Evolutionary conservation across 352 stramenopile species (phyloP).

Genomic region (Pythium dissotocum): DNA sequence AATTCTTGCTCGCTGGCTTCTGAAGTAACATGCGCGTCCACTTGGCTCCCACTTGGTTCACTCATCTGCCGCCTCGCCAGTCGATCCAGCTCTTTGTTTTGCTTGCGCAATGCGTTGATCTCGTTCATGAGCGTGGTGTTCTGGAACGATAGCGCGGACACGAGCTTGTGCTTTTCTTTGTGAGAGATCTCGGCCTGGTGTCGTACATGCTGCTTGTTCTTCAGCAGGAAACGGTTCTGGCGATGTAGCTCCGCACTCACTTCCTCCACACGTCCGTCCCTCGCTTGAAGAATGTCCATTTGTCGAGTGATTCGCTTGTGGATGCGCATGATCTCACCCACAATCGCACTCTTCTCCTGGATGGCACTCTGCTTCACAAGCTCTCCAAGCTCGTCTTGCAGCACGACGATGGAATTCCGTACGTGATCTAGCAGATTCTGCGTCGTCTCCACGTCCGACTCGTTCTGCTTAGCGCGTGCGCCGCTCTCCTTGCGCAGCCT

Average conservation of each 20-base stretch:
- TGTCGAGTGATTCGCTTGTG: slow-evolving; percentile 65
- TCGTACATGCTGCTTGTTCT: slow-evolving; percentile 73
- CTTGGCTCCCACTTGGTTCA: background rate
- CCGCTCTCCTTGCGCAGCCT: slow-evolving; percentile 50
- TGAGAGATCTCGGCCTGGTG: slow-evolving; percentile 58
- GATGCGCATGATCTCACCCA: slow-evolving; percentile 62
- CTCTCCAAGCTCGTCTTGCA: slow-evolving; percentile 68
- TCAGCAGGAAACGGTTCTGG: slow-evolving; percentile 72
- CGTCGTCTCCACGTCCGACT: slow-evolving; percentile 35
- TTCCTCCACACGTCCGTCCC: slow-evolving; percentile 52
- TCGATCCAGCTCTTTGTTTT: slow-evolving; percentile 72
- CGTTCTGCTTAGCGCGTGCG: slow-evolving; percentile 43
- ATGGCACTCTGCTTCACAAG: slow-evolving; percentile 52
- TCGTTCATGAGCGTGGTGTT: slow-evolving; percentile 68
- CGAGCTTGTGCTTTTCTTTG: slow-evolving; percentile 74
- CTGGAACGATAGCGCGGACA: slow-evolving; percentile 65
- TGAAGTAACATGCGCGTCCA: background rate
- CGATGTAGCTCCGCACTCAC: slow-evolving; percentile 70
- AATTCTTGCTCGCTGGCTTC: background rate
- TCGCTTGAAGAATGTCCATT: slow-evolving; percentile 49
- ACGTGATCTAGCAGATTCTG: slow-evolving; percentile 45
- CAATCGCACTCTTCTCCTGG: slow-evolving; percentile 64
- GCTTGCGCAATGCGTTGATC: slow-evolving; percentile 54
- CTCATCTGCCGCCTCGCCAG: slow-evolving; percentile 24
- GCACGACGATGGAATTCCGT: slow-evolving; percentile 55